Percentiles rank a stretch among this genome's conserved stretches.
phyloP scores from a whole-genome alignment of 495 filamentous ascomycete species.

The Neurospora sublineolata region DNA sequence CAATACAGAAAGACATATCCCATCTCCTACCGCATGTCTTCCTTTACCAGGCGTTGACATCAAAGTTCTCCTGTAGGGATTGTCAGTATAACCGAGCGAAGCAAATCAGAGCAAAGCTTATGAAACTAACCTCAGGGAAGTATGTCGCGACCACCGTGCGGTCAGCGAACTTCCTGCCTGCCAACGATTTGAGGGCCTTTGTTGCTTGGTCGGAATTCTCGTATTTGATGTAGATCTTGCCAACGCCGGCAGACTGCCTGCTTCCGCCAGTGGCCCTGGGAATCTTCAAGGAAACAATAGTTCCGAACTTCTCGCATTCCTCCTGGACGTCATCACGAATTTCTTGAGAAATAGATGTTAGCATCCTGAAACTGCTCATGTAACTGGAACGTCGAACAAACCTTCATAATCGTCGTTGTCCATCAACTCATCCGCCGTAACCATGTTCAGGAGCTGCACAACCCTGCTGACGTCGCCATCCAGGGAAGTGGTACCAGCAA shows the following conservation, averaged over 20 bases:
- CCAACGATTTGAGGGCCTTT: conserved; percentile 72
- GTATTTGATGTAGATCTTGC: conserved; percentile 96
- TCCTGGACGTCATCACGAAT: conserved; percentile 86
- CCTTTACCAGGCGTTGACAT: conserved; percentile 62
- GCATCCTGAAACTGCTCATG: not conserved
- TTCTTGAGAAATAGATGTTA: conserved; percentile 43
- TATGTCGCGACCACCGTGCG: conserved; percentile 93
- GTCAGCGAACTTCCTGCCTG: conserved; percentile 89
- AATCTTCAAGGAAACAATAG: conserved; percentile 75
- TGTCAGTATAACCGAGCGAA: conserved; percentile 9
- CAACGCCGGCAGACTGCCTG: conserved; percentile 74
- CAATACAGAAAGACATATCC: not conserved
- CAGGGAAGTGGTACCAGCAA: conserved; percentile 78
- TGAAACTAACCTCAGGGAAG: conserved; percentile 68
- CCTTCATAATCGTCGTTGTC: conserved; percentile 91
- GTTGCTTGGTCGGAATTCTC: conserved; percentile 67
- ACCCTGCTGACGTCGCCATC: conserved; percentile 70
- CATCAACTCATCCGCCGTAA: conserved; percentile 88
- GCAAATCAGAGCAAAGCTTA: not conserved
- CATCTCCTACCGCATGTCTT: not conserved
- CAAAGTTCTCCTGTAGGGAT: conserved; percentile 56
- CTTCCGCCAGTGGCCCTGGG: conserved; percentile 75
- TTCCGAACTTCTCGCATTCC: conserved; percentile 85
- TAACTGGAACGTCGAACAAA: conserved; percentile 27
- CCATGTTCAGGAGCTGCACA: conserved; percentile 92